phyloP scores from a whole-genome alignment of 2,329 filamentous ascomycete genomes.

The Clonostachys rhizophaga region DNA sequence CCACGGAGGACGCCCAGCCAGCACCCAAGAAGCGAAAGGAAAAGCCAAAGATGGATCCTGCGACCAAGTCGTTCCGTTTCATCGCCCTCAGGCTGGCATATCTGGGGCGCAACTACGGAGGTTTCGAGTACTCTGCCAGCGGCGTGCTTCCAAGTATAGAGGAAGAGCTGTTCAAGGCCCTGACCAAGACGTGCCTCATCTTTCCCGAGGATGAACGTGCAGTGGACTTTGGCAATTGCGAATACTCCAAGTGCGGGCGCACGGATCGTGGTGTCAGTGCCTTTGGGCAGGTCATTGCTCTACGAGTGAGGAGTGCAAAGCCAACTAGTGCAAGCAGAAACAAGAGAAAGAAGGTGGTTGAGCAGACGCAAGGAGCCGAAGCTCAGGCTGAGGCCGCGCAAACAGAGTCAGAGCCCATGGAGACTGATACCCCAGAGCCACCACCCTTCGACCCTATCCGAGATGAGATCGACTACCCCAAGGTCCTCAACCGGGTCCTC shows the following conservation, averaged over 20 bases:
- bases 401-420: background rate
- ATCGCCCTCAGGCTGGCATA: conserved; percentile 95
- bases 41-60: conserved; percentile 65
- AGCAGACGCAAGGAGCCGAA: conserved; percentile 5
- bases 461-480: conserved; percentile 81
- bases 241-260: conserved; percentile 92
- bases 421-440: conserved; percentile 8
- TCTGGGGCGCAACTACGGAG: conserved; percentile 85
- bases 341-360: conserved; percentile 9
- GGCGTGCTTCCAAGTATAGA: conserved; percentile 79
- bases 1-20: conserved; percentile 4
- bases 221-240: conserved; percentile 76
- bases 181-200: conserved; percentile 79
- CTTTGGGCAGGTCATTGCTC: conserved; percentile 89
- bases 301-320: conserved; percentile 75
- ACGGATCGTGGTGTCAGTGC: conserved; percentile 93
- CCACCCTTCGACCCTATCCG: conserved; percentile 57
- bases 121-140: conserved; percentile 80
- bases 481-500: conserved; percentile 79
- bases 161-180: conserved; percentile 87
- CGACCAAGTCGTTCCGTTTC: conserved; percentile 75
- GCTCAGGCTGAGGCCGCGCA: conserved; percentile 2
- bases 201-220: conserved; percentile 59
- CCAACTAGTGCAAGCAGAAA: conserved; percentile 40
- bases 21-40: conserved; percentile 28